phyloP scores from a whole-genome alignment of 257 asterid genomes.

The Marsdenia floribunda region DNA sequence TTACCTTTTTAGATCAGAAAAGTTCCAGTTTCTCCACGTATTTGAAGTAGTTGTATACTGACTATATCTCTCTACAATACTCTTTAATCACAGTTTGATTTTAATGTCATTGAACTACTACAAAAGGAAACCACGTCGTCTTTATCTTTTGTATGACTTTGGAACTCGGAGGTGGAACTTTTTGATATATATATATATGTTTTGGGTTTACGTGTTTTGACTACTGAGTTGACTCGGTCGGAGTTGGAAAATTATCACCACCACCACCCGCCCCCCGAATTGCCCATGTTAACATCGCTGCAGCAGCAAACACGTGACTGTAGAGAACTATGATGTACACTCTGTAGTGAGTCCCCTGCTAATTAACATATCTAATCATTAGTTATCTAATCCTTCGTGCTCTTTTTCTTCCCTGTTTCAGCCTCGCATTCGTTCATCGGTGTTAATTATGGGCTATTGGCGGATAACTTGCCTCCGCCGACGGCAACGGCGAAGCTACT shows the following conservation, averaged over 20 bases:
- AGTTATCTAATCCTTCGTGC: neutral
- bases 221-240: slow-evolving; percentile 10
- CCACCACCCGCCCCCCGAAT: too few species aligned
- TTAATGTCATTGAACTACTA: too few species aligned
- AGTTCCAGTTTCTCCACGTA: too few species aligned
- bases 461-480: slow-evolving; percentile 91
- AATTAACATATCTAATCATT: too few species aligned
- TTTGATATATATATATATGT: neutral
- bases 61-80: too few species aligned
- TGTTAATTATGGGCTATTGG: slow-evolving; percentile 78
- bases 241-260: neutral
- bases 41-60: too few species aligned
- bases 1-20: too few species aligned
- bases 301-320: neutral
- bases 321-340: neutral
- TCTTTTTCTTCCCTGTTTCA: slow-evolving; percentile 13
- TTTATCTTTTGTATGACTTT: neutral
- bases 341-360: neutral
- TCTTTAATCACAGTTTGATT: too few species aligned
- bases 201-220: neutral
- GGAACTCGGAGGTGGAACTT: neutral
- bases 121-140: neutral
- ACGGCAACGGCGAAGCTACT: slow-evolving; percentile 74
- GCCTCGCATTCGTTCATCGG: slow-evolving; percentile 84
- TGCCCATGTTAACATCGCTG: neutral